Conservation (phyloP, 2,329 filamentous ascomycete genomes). For the Cordyceps tenuipes region DNA sequence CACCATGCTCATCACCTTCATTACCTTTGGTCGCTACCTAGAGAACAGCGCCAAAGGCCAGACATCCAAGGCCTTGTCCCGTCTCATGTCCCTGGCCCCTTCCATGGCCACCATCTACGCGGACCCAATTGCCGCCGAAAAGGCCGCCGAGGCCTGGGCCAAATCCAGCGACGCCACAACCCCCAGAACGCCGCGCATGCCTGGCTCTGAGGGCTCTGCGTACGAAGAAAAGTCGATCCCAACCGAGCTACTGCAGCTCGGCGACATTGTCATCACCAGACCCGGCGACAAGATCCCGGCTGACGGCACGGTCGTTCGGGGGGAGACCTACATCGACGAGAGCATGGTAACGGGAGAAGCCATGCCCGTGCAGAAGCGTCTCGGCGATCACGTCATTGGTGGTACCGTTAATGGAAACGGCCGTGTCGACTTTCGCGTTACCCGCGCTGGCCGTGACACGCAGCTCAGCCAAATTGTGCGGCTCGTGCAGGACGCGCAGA, state of each 20-base stretch:
- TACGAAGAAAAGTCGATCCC: slow-evolving; percentile 81
- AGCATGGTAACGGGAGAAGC: slow-evolving; percentile 98
- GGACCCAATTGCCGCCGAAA: slow-evolving; percentile 88
- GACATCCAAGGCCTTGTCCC: slow-evolving; percentile 86
- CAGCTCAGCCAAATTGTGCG: slow-evolving; percentile 97
- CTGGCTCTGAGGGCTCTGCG: slow-evolving; percentile 43
- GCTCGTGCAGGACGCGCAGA: slow-evolving; percentile 96
- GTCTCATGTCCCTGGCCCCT: slow-evolving; percentile 89
- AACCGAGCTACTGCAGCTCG: slow-evolving; percentile 88
- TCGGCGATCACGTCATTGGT: slow-evolving; percentile 72
- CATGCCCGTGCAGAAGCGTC: slow-evolving; percentile 85
- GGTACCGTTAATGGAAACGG: slow-evolving; percentile 95
- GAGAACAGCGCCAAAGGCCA: slow-evolving; percentile 95
- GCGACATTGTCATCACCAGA: slow-evolving; percentile 84
- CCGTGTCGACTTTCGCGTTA: slow-evolving; percentile 85
- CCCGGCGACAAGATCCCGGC: slow-evolving; percentile 96
- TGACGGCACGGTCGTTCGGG: slow-evolving; percentile 77
- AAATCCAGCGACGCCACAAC: slow-evolving; percentile 22
- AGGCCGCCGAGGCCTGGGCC: slow-evolving; percentile 72
- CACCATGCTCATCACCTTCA: slow-evolving; percentile 96
- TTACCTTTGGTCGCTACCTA: slow-evolving; percentile 80
- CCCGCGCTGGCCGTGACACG: slow-evolving; percentile 85
- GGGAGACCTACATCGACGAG: slow-evolving; percentile 91
- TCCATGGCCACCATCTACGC: slow-evolving; percentile 96
- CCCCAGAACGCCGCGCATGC: slow-evolving; percentile 25